phyloP scores from a whole-genome alignment of 2,329 filamentous ascomycete genomes.

The Sclerotinia trifoliorum region DNA sequence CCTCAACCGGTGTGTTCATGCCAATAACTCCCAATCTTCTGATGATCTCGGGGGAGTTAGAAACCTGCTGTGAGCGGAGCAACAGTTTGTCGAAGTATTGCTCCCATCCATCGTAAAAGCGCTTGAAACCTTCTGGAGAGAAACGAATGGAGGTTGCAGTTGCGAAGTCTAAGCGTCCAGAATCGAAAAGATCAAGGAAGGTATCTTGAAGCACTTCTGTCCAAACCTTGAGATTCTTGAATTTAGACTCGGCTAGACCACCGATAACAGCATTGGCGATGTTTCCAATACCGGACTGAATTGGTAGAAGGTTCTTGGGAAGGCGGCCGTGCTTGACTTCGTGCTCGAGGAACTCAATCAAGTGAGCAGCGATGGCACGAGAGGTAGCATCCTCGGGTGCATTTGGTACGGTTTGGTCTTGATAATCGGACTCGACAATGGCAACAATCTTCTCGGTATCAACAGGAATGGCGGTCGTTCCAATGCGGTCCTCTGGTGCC shows the following conservation, averaged over 20 bases:
- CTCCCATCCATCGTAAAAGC: slow-evolving; percentile 87
- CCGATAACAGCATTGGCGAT: slow-evolving; percentile 91
- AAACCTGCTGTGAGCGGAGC: slow-evolving; percentile 82
- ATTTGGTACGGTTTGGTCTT: slow-evolving; percentile 73
- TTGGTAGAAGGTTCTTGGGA: slow-evolving; percentile 71
- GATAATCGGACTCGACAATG: slow-evolving; percentile 81
- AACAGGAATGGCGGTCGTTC: slow-evolving; percentile 75
- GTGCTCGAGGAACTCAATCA: slow-evolving; percentile 85
- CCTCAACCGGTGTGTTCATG: slow-evolving; percentile 94
- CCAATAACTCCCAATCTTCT: slow-evolving; percentile 82
- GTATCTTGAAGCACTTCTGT: slow-evolving; percentile 82
- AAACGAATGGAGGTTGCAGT: slow-evolving; percentile 89
- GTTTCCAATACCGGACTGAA: slow-evolving; percentile 89
- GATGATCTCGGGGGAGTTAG: slow-evolving; percentile 89
- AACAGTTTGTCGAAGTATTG: slow-evolving; percentile 77
- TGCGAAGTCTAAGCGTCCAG: slow-evolving; percentile 81
- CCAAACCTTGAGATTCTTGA: slow-evolving; percentile 87
- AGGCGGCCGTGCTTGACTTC: slow-evolving; percentile 77
- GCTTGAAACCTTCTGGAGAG: slow-evolving; percentile 85
- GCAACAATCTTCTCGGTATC: slow-evolving; percentile 84
- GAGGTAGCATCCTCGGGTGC: slow-evolving; percentile 71
- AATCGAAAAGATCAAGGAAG: slow-evolving; percentile 90
- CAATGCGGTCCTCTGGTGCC: slow-evolving; percentile 81
- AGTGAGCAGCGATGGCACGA: slow-evolving; percentile 69
- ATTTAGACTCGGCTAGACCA: slow-evolving; percentile 76